Evolutionary conservation across 805 yeast genomes (phyloP), one percentile per base, ranked within the genome.

Genomic region (Cyberlindnera suaveolens): DNA sequence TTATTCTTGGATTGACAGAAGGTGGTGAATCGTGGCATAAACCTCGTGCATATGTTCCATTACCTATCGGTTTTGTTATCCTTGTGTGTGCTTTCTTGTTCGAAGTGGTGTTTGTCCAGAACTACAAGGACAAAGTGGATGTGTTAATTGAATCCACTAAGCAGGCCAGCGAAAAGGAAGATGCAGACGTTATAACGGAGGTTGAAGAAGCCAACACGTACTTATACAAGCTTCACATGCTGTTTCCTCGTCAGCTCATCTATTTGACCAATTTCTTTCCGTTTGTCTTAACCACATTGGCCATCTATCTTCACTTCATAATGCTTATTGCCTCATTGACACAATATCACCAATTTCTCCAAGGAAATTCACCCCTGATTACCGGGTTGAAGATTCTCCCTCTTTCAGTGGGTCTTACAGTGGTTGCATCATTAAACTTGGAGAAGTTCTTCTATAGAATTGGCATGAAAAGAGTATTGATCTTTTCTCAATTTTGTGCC

Each of bases 1-100:
- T 71, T 3, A 70, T 71, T 23, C 58, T 67, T 9, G 78, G 75
- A 0, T 56, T 72, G 37, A 70, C 73, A 0, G 69, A 71, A 48
- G 75, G 72, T 18, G 76, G 75, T 19, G 63, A 61, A 6, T 53
- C 56, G 1, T 73, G 77, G 77, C 56, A 57, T 3, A 42, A 59
- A 1, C 68, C 76, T 1, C 52, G 57, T 15, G 67, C 69, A 1
- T 71, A 70, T 46, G 70, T 69, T 14, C 64, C 76, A 0, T 45
- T 72, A 1, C 55, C 66, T 2, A 44, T 72, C 40, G 77, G 76
- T 1, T 39, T 64, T 11, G 18, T 66, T 3, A 40, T 65, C n/a
- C 38, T 67, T 4, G 15, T 57, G 6, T 27, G 40, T 5, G 61
- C 56, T 33, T 49, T 63, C 23, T 17, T 57, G 5, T 65, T 57